Conservation (phyloP, 441 rosid species). For the Erodium texanum region DNA sequence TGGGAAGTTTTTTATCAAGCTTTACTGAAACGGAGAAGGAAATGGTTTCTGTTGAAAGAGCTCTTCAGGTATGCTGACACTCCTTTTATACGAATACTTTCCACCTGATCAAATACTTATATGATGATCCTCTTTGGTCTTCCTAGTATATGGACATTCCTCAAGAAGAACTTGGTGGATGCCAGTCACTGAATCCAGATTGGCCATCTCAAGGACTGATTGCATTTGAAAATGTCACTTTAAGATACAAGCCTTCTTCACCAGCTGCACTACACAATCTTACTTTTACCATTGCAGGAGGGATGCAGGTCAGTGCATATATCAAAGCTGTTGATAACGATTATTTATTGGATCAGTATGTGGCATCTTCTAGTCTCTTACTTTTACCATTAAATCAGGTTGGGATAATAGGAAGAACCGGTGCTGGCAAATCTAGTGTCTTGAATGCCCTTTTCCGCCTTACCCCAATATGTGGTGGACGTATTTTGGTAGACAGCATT, state of each 20-base stretch:
- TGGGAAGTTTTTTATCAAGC: conserved; percentile 87
- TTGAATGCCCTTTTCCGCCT: conserved; percentile 92
- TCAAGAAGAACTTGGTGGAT: conserved; percentile 64
- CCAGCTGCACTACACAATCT: conserved; percentile 61
- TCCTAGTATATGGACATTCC: conserved; percentile 95
- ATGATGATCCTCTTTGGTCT: conserved; percentile 15
- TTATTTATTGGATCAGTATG: background rate
- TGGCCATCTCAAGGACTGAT: conserved; percentile 78
- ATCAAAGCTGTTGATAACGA: conserved; percentile 7
- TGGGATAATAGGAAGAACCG: conserved; percentile 93
- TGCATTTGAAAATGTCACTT: conserved; percentile 63
- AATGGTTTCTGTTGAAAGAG: conserved; percentile 93
- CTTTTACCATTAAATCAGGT: conserved; percentile 37
- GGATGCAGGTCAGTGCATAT: conserved; percentile 47
- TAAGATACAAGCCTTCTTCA: conserved; percentile 70
- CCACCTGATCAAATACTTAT: conserved; percentile 9
- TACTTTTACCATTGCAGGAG: conserved; percentile 56
- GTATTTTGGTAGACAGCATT: conserved; percentile 66
- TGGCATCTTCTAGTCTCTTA: background rate
- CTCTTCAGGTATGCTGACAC: conserved; percentile 53
- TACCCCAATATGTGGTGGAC: conserved; percentile 51
- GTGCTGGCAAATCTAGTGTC: conserved; percentile 92
- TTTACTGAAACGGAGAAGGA: conserved; percentile 97
- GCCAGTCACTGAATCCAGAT: conserved; percentile 33
- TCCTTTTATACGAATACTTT: conserved; percentile 2